Conservation (phyloP, 768 basidiomycete species). For the Podaxis rugospora region DNA sequence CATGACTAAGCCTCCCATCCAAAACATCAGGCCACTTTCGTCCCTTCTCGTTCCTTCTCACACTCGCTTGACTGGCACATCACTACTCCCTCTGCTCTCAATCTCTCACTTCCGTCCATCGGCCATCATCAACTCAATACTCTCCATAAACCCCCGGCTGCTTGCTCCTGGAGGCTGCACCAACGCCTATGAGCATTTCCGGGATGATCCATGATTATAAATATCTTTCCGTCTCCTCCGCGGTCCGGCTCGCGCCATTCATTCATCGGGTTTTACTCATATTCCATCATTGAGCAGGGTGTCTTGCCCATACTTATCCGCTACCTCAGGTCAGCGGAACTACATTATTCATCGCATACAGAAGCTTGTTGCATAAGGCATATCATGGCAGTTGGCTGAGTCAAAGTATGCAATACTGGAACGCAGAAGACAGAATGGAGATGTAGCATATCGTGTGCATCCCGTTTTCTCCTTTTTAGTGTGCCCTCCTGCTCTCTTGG, state of each 20-base stretch:
- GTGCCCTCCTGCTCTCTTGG: conserved; percentile 83
- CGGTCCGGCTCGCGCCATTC: neutral
- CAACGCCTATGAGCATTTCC: no score
- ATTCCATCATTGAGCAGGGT: neutral
- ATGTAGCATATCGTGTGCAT: neutral
- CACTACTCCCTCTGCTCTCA: neutral
- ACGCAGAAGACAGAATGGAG: neutral
- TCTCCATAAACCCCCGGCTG: no score
- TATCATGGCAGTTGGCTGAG: neutral
- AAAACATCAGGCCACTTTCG: neutral
- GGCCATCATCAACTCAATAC: no score
- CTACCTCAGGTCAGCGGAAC: neutral
- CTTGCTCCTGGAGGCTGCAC: no score
- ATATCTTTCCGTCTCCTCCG: neutral
- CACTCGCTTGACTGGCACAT: neutral
- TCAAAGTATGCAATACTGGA: neutral
- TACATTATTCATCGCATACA: neutral
- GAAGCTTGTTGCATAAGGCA: neutral
- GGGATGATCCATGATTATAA: neutral
- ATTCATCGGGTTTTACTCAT: neutral
- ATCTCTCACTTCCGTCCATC: neutral
- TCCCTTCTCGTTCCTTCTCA: neutral
- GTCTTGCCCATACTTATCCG: neutral
- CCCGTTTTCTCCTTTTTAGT: conserved; percentile 24
- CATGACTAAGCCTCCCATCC: neutral